These are phyloP conservation scores for Syncephalastrum racemosum DNA, from an alignment of 371 early-diverging fungal genomes.

Conservation along the genomic window DNA sequence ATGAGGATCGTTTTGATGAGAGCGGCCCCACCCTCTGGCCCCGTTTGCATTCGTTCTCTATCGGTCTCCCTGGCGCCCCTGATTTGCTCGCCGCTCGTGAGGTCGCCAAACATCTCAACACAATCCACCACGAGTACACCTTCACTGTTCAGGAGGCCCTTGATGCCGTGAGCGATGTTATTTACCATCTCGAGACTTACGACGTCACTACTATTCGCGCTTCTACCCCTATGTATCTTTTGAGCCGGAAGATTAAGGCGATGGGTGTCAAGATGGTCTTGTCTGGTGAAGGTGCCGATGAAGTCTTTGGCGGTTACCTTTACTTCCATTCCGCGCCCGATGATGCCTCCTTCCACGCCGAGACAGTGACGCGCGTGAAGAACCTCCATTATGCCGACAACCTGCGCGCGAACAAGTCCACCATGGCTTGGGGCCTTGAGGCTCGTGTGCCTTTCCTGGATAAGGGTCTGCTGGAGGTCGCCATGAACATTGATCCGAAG, in stretches of 20 bases:
- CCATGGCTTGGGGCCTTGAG: conserved; percentile 99
- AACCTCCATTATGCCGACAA: conserved; percentile 94
- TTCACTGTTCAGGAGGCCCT: conserved; percentile 95
- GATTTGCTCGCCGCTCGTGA: conserved; percentile 89
- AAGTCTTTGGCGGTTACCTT: conserved; percentile 96
- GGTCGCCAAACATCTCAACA: conserved; percentile 87
- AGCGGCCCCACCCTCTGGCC: conserved; percentile 74
- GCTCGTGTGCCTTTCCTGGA: conserved; percentile 97
- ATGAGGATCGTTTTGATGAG: conserved; percentile 72
- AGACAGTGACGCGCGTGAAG: conserved; percentile 88
- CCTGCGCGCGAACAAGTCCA: conserved; percentile 96
- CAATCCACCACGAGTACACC: conserved; percentile 93
- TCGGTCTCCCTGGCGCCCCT: conserved; percentile 93
- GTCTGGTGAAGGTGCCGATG: conserved; percentile 95
- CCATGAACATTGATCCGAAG: conserved; percentile 82
- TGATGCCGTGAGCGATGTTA: conserved; percentile 93
- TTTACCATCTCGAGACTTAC: conserved; percentile 96
- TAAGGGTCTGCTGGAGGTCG: conserved; percentile 82
- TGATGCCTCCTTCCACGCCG: conserved; percentile 79
- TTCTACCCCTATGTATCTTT: conserved; percentile 95
- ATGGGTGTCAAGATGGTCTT: conserved; percentile 99
- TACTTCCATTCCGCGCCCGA: conserved; percentile 96
- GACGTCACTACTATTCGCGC: conserved; percentile 99
- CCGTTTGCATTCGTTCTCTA: conserved; percentile 92
- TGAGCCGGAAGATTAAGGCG: conserved; percentile 95